These are phyloP conservation scores for Zasmidium angulare DNA, from an alignment of 2,329 filamentous ascomycete genomes.

Conservation along the genomic window DNA sequence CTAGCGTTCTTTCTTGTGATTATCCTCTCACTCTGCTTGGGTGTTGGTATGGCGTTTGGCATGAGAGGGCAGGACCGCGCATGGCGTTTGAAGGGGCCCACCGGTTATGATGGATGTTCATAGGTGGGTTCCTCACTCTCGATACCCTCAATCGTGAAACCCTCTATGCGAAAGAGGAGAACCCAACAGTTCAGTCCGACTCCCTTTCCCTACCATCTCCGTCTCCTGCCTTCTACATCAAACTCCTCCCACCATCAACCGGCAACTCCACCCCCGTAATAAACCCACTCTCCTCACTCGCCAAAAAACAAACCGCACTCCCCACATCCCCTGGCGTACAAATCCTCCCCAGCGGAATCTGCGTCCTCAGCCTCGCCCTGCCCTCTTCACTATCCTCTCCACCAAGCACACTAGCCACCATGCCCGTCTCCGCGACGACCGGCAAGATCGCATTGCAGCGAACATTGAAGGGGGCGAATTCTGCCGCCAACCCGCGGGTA, in stretches of 20 bases:
- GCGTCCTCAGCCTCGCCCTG: constrained; percentile 9
- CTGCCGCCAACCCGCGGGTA: constrained; percentile 26
- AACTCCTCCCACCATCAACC: constrained; percentile 31
- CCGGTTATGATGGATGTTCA: too few species aligned
- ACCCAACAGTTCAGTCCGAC: too few species aligned
- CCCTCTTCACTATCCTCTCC: constrained; percentile 21
- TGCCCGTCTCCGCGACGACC: constrained; percentile 31
- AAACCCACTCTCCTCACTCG: constrained; percentile 31
- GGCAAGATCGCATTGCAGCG: constrained; percentile 31
- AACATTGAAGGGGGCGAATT: constrained; percentile 26
- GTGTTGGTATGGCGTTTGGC: too few species aligned
- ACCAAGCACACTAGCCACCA: constrained; percentile 28
- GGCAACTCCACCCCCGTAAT: constrained; percentile 30
- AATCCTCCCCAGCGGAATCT: constrained; percentile 29
- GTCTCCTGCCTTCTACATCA: too few species aligned
- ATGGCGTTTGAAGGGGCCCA: too few species aligned
- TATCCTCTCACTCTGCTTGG: too few species aligned
- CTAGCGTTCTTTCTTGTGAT: too few species aligned
- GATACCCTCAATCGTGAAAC: too few species aligned
- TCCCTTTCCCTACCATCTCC: too few species aligned
- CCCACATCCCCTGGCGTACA: constrained; percentile 28
- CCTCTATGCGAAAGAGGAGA: too few species aligned
- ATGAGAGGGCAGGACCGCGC: too few species aligned
- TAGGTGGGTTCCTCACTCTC: too few species aligned
- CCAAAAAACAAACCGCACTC: constrained; percentile 28